Percentiles rank a stretch among this genome's conserved stretches.
Evolutionary conservation across 2,329 filamentous ascomycete genomes (phyloP).

Genomic region (Cladosporium sp.): DNA sequence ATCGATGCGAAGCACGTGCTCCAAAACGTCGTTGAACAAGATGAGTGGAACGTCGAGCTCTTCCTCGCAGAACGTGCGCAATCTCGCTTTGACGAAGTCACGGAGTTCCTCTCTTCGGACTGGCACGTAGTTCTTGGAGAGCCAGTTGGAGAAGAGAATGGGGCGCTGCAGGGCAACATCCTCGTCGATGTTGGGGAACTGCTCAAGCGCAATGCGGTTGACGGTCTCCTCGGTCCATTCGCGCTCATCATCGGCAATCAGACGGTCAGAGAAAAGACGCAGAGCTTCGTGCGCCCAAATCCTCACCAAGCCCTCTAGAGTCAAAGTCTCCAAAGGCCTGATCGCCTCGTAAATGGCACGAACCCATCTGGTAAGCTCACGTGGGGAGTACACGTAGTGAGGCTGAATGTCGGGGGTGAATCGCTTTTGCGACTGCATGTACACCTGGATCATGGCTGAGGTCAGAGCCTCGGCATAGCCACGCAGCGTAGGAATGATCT

Average conservation of each 20-base stretch:
- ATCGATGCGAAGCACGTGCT: constrained; percentile 97
- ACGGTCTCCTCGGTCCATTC: constrained; percentile 92
- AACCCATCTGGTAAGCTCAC: constrained; percentile 96
- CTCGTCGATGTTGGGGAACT: constrained; percentile 94
- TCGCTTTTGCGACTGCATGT: constrained; percentile 84
- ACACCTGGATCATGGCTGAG: constrained; percentile 95
- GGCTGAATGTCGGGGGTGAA: constrained; percentile 97
- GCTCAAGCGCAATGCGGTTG: constrained; percentile 76
- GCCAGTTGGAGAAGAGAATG: constrained; percentile 98
- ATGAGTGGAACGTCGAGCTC: constrained; percentile 98
- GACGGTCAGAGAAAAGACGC: constrained; percentile 92
- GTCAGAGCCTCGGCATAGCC: constrained; percentile 93
- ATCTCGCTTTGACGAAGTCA: constrained; percentile 93
- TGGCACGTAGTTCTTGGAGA: constrained; percentile 96
- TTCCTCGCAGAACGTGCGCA: constrained; percentile 98
- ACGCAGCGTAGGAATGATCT: constrained; percentile 90
- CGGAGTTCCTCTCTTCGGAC: constrained; percentile 92
- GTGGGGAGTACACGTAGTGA: constrained; percentile 98
- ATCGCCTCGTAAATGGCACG: constrained; percentile 97
- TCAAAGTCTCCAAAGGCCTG: constrained; percentile 78
- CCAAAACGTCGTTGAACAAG: constrained; percentile 97
- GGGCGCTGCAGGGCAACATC: constrained; percentile 82
- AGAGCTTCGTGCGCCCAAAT: constrained; percentile 98
- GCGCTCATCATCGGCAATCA: constrained; percentile 89
- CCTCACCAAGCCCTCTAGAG: constrained; percentile 84